Base-by-base conservation (phyloP, 495 filamentous ascomycete species). In the Penicillium angulare region DNA sequence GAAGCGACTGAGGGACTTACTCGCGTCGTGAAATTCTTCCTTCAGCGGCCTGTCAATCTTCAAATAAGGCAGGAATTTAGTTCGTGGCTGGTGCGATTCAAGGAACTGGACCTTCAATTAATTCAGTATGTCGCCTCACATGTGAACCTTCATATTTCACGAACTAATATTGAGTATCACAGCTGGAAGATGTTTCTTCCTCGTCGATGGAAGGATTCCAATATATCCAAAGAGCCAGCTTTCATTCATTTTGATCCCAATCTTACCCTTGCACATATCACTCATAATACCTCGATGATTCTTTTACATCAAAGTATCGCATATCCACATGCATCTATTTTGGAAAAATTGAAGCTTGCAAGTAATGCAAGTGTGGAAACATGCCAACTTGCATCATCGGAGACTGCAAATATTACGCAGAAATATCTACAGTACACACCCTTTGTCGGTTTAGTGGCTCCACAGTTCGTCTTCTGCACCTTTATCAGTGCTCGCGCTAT, bases 141-240 rank as follows among this genome's bases (percentile, higher is more conserved):
- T n/a, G n/a, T n/a, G n/a, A n/a, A n/a, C n/a, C n/a, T n/a, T n/a
- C n/a, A n/a, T n/a, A n/a, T n/a, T n/a, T n/a, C n/a, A n/a, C n/a
- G n/a, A n/a, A n/a, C n/a, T n/a, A n/a, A n/a, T n/a, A n/a, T n/a
- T n/a, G 41, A 47, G 55, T 34, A 29, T 48, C 1, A 13, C 5
- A 65, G 67, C 27, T 74, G 68, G 68, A 74, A 73, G 27, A 61
- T 74, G 52, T 69, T 68, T 31, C 61, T 74, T 5, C 68, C 70
- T 32, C 63, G 58, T 39, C 56, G 65, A 49, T 74, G 69, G 71
- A 52, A 62, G 34, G 70, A 55, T 7, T 46, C 47, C 7, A 50
- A 17, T 6, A 47, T 39, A 3, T n/a, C 39, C 5, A 59, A 55
- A n/a, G n/a, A n/a, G n/a, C n/a, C n/a, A n/a, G n/a, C n/a, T 43